Evolutionary conservation across 2,329 filamentous ascomycete species (phyloP), one percentile per base, ranked within the genome.

Genomic region (Dactylellina drechsleri): DNA sequence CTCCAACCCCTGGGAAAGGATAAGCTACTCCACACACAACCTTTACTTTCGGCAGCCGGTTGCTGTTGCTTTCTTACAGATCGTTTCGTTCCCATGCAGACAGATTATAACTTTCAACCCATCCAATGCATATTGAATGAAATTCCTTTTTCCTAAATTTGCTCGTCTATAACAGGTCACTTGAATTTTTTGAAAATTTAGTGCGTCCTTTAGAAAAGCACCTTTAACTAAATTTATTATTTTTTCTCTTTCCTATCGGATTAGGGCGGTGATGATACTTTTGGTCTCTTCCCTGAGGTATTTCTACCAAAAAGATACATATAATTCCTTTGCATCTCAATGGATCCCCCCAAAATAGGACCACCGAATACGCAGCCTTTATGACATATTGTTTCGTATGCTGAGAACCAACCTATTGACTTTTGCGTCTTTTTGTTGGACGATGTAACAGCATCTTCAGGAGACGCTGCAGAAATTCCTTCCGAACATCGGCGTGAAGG

Each of bases 241-340:
- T 62, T 58, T 74, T 59, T 64, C 49, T 59, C 26, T 16, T 31
- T 62, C 13, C 77, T 64, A 65, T 75, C 71, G 71, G 71, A 75
- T 68, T 67, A 91, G 89, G 92, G 92, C 79, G 89, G 87, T 81
- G 91, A 93, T 79, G 85, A 90, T 81, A 95, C 92, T 67, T 95
- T 95, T 82, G 88, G 89, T 59, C 83, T 85, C 61, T 94, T 94
- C 81, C 90, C 91, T n/a, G 85, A 88, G 60, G 78, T 79, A 75
- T 76, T 76, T 71, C 71, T 68, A 64, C 71, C 64, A 64, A 75
- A 64, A 74, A 52, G 15, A 13, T 47, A 47, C 36, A 52, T 53
- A 36, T 36, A 36, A 36, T 36, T 58, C 45, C 58, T 49, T 66
- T 49, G 47, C 60, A 49, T 50, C 23, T 26, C n/a, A 23, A 57